Evolutionary conservation across 2,329 filamentous ascomycete genomes (phyloP), one percentile per base, ranked within the genome.

Genomic region (Phialophora chinensis): DNA sequence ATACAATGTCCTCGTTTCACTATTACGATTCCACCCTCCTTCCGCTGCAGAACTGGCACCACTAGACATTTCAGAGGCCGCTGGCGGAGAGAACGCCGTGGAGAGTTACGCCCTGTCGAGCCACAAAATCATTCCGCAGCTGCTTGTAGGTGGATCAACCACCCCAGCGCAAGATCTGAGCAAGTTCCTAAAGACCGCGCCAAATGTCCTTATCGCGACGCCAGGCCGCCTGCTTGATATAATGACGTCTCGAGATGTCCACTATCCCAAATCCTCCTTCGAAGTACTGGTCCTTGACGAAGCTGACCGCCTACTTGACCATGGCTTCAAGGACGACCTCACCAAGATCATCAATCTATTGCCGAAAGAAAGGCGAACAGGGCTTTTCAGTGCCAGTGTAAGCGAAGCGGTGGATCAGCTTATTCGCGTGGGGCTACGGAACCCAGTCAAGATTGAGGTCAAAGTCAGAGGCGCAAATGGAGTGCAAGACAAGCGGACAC

Each of bases 321-420:
- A 98, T 25, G 95, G 96, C 5, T 98, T 99, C 79, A 95, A 96
- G 77, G 89, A 91, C 63, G 93, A 97, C 72, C 79, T 99, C 31
- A 92, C 95, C 72, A 91, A 88, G 63, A 72, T 73, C 23, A 81
- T 99, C 25, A 87, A 88, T 0, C 86, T 91, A 17, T 81, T 99
- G 5, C 95, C 95, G 0, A 99, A 99, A 76, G 95, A 99, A 77
- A 85, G 95, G 60, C 86, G 95, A 57, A 99, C 95, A 0, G 95
- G 95, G 0, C 82, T 99, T 0, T 99, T 98, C 79, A 97, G 92
- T 74, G 95, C 95, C 12, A 96, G 91, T 74, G 91, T 99, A n/a
- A 95, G 91, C 73, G 95, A 98, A 75, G 95, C 95, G 1, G 91
- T 99, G 0, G 90, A 93, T 69, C 91, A 97, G 76, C 90, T 99